These are phyloP conservation scores for Psidium friedrichsthalianum DNA, from an alignment of 345 rosid genomes.

Conservation along the genomic window DNA sequence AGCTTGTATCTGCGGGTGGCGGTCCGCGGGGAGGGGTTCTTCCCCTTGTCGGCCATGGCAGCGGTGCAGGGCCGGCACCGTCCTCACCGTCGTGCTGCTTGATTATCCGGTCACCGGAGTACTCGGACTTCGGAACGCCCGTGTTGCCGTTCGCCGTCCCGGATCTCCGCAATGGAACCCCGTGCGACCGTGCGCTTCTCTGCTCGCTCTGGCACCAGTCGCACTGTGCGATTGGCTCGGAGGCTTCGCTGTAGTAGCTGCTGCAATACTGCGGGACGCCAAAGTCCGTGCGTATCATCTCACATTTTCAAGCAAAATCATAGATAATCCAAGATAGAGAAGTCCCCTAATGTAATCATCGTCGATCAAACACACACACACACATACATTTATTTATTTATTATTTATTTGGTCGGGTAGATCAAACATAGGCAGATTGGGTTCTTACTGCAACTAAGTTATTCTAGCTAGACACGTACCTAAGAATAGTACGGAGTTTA, in stretches of 20 bases:
- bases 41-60: constrained; percentile 29
- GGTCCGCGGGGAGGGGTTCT: constrained; percentile 52
- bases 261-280: constrained; percentile 54
- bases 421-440: neutral
- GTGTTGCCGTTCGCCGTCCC: constrained; percentile 16
- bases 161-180: constrained; percentile 36
- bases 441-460: neutral
- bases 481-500: neutral
- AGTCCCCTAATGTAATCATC: neutral
- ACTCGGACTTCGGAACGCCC: constrained; percentile 37
- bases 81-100: constrained; percentile 37
- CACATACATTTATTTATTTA: no score
- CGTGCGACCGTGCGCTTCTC: constrained; percentile 21
- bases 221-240: constrained; percentile 55
- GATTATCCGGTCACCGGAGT: constrained; percentile 46
- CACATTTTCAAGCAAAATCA: neutral
- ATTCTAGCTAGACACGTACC: neutral
- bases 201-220: constrained; percentile 92
- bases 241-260: constrained; percentile 59
- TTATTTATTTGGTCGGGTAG: no score
- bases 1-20: constrained; percentile 98
- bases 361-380: neutral
- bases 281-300: neutral
- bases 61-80: neutral
- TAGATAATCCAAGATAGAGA: neutral